Conservation (phyloP, 345 rosid species). For the Hirschfeldia incana region DNA sequence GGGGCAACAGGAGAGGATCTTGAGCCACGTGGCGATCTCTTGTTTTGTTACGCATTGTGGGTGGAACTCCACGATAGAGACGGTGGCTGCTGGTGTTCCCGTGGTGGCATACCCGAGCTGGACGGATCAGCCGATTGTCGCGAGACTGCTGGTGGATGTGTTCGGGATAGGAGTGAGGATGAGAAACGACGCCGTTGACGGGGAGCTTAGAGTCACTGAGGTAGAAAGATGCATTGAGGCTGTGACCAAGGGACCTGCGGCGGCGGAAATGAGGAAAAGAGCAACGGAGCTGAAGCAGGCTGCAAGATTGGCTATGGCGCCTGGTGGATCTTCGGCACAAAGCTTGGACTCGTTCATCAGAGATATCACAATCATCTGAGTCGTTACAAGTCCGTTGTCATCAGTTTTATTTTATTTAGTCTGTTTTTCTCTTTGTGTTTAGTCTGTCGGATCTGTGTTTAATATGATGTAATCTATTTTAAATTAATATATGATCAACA, state of each 20-base stretch:
- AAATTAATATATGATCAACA: background rate
- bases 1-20: slow-evolving; percentile 56
- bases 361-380: slow-evolving; percentile 28
- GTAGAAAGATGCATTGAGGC: slow-evolving; percentile 50
- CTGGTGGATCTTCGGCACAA: slow-evolving; percentile 45
- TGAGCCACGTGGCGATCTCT: slow-evolving; percentile 43
- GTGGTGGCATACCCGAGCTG: slow-evolving; percentile 48
- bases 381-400: background rate
- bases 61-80: slow-evolving; percentile 56
- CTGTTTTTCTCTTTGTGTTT: background rate
- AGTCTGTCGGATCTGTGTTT: background rate
- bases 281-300: slow-evolving; percentile 42
- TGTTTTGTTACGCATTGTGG: slow-evolving; percentile 65
- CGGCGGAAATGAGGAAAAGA: slow-evolving; percentile 39
- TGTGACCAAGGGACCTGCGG: slow-evolving; percentile 32
- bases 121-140: slow-evolving; percentile 46
- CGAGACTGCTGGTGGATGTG: slow-evolving; percentile 45
- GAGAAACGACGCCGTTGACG: slow-evolving; percentile 39
- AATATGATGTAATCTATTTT: background rate
- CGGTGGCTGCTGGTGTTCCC: slow-evolving; percentile 50
- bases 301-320: slow-evolving; percentile 39
- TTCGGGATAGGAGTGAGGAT: slow-evolving; percentile 49
- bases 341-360: slow-evolving; percentile 43
- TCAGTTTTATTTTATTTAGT: background rate
- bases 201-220: slow-evolving; percentile 34